These are phyloP conservation scores for Coffea eugenioides DNA, from an alignment of 257 asterid species.

Conservation along the genomic window DNA sequence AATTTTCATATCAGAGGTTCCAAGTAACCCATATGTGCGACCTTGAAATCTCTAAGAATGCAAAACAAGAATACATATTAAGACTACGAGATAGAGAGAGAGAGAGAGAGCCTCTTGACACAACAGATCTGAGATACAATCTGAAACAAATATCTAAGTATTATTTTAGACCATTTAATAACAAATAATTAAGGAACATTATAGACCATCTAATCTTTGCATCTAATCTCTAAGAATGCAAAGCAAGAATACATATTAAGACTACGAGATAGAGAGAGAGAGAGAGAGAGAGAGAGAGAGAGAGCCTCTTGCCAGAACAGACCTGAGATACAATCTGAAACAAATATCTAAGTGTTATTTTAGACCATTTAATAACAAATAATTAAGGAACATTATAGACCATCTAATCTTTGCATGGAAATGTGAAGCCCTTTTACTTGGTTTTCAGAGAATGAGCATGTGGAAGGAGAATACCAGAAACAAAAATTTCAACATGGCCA, in stretches of 20 bases:
- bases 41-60: constrained; percentile 84
- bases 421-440: not conserved
- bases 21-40: constrained; percentile 67
- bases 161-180: not conserved
- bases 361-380: not conserved
- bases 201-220: not conserved
- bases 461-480: not conserved
- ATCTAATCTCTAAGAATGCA: constrained; percentile 55
- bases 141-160: not conserved
- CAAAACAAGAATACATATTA: not conserved
- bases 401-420: not conserved
- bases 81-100: not conserved
- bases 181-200: not conserved
- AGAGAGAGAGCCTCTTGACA: not conserved
- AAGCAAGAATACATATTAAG: not conserved
- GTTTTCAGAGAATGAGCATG: not conserved
- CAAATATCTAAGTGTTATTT: not conserved
- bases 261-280: not conserved
- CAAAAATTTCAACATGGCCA: not conserved
- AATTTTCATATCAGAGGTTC: constrained; percentile 64
- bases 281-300: not conserved
- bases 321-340: not conserved
- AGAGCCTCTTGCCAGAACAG: not conserved
- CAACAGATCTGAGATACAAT: not conserved
- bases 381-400: not conserved